phyloP scores from a whole-genome alignment of 805 yeast species.

The Tetrapisispora taiwanensis region DNA sequence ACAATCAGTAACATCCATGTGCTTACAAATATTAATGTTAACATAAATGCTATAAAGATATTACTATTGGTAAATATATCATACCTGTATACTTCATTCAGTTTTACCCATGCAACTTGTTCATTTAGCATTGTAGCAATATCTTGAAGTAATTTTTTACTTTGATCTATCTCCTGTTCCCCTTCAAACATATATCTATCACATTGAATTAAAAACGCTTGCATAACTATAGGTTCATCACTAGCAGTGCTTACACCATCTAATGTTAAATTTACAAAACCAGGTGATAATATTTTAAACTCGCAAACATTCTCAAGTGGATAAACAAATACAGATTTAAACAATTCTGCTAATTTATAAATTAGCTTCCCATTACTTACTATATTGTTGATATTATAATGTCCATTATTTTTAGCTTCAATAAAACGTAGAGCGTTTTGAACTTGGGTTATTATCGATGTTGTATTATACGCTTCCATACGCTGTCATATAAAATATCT shows the following conservation, averaged over 20 bases:
- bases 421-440: too few species aligned
- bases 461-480: background rate
- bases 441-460: too few species aligned
- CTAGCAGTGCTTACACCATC: background rate
- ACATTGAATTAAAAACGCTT: background rate
- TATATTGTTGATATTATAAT: too few species aligned
- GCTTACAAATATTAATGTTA: constrained; percentile 46
- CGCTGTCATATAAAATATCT: background rate
- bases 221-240: background rate
- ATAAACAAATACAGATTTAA: background rate
- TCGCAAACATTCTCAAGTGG: background rate
- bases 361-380: background rate
- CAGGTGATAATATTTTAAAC: background rate
- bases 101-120: background rate
- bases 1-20: constrained; percentile 63
- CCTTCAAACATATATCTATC: background rate
- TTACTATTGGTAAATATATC: constrained; percentile 29
- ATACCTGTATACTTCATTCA: background rate
- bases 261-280: background rate
- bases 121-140: background rate
- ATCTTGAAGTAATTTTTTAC: background rate
- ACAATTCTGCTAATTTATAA: background rate
- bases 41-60: constrained; percentile 39
- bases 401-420: background rate
- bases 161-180: background rate